These are phyloP conservation scores for Rhodosporidiobolus sp. DNA, from an alignment of 768 basidiomycete species.

Conservation along the genomic window DNA sequence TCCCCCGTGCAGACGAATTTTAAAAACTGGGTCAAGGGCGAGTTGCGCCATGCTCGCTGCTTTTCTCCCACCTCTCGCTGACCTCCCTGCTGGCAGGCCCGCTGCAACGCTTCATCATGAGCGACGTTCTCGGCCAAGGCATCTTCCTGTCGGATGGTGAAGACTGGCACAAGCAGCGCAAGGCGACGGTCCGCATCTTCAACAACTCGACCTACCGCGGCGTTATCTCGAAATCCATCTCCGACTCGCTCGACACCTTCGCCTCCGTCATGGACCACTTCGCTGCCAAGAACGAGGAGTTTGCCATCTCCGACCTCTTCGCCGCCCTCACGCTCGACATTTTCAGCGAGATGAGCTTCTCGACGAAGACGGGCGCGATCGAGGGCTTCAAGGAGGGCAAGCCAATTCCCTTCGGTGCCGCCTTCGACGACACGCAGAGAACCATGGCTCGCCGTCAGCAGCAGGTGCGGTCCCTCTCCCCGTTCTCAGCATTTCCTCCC, in stretches of 20 bases:
- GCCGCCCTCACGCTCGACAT: conserved; percentile 23
- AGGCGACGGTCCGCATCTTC: conserved; percentile 11
- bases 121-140: neutral
- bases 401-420: neutral
- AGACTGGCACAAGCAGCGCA: conserved; percentile 6
- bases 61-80: no score
- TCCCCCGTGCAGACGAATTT: conserved; percentile 9
- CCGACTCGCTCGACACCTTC: neutral
- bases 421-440: conserved; percentile 2
- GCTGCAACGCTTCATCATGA: no score
- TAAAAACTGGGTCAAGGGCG: conserved; percentile 18
- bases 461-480: neutral
- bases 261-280: neutral
- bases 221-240: conserved; percentile 1
- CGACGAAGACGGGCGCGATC: neutral
- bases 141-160: conserved; percentile 11
- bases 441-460: neutral
- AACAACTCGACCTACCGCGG: conserved; percentile 3
- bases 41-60: no score
- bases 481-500: no score
- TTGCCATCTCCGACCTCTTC: conserved; percentile 3
- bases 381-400: neutral
- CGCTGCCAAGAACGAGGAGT: neutral
- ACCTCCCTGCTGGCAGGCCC: no score
- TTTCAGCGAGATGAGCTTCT: conserved; percentile 18